Base-by-base conservation (phyloP, 164 flowering plant genomes). In the Vitis labrusca region DNA sequence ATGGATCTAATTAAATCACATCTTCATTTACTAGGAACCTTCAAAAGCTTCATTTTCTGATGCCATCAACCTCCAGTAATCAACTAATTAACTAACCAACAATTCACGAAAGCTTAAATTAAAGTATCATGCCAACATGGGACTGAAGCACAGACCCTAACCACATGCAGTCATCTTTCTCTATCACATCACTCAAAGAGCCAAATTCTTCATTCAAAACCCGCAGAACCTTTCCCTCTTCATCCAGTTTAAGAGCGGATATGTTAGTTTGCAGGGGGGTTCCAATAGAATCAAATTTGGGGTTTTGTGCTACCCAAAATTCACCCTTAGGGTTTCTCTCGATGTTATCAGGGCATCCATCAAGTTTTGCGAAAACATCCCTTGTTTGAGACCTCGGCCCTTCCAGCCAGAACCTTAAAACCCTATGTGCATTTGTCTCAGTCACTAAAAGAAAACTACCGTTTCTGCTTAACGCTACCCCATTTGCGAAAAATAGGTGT, bases 401-500 rank as follows among this genome's bases (percentile, higher is more conserved):
- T 30, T 16, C 27, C 9, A 81, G 73, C 76, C 78, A 71, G 16
- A 71, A 51, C 71, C 68, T 67, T 10, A 65, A 17, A 48, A 81
- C 17, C 29, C 47, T 23, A 57, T 29, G 1, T 1, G 64, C 50
- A 6, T 55, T 61, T 30, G 75, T 66, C 27, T 78, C 78, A 9
- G 78, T 66, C 2, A 78, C 48, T 8, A 78, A 49, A 49, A 79
- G 48, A 59, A 75, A 79, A 2, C 67, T 61, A 3, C 37, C 66
- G 66, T 79, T 73, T 23, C 69, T 70, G 79, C 77, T 76, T 32
- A 79, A 63, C 2, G 82, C 72, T 53, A 79, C 72, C 3, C 82
- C 82, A 17, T 76, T 76, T 2, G 82, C 61, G 49, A 79, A 76
- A 2, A 69, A 50, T 23, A 79, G 29, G 23, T 60, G 67, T 3